Evolutionary conservation across 345 rosid genomes (phyloP).

Genomic region (Arabidopsis thaliana): DNA sequence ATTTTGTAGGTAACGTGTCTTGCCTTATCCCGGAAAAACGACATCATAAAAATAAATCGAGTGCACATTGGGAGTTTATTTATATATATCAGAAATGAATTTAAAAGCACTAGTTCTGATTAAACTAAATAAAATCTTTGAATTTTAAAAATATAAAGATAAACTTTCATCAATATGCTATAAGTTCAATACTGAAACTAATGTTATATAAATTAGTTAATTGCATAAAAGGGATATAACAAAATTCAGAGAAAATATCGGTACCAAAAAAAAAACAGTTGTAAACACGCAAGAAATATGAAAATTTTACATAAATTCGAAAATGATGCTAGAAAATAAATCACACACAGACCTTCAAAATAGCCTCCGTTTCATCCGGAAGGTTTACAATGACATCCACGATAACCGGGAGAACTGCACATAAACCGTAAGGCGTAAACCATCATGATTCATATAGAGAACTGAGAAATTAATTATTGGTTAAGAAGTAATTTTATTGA

Average conservation of each 20-base stretch:
- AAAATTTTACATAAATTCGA: constrained; percentile 11
- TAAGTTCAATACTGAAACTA: background rate
- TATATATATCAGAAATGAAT: constrained; percentile 1
- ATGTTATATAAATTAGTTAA: background rate
- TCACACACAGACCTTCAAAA: constrained; percentile 69
- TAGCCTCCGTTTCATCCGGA: constrained; percentile 76
- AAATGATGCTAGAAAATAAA: constrained; percentile 10
- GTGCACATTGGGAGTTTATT: constrained; percentile 19
- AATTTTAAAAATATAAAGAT: background rate
- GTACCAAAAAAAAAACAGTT: constrained; percentile 35
- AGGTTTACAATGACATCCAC: constrained; percentile 82
- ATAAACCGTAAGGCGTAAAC: constrained; percentile 28
- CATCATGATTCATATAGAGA: background rate
- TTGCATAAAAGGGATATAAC: background rate
- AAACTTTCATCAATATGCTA: background rate
- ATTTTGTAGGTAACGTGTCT: constrained; percentile 34
- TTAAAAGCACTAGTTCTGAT: background rate
- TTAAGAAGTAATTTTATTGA: background rate
- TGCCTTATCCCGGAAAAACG: constrained; percentile 4
- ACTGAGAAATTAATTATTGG: background rate
- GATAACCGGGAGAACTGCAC: constrained; percentile 89
- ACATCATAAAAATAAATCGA: constrained; percentile 6
- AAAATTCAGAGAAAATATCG: constrained; percentile 24
- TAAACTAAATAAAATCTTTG: too few species aligned
- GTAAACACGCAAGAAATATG: constrained; percentile 45